Evolutionary conservation across 1,284 basidiomycete genomes (phyloP).

Genomic region (Prillingera fragicola): DNA sequence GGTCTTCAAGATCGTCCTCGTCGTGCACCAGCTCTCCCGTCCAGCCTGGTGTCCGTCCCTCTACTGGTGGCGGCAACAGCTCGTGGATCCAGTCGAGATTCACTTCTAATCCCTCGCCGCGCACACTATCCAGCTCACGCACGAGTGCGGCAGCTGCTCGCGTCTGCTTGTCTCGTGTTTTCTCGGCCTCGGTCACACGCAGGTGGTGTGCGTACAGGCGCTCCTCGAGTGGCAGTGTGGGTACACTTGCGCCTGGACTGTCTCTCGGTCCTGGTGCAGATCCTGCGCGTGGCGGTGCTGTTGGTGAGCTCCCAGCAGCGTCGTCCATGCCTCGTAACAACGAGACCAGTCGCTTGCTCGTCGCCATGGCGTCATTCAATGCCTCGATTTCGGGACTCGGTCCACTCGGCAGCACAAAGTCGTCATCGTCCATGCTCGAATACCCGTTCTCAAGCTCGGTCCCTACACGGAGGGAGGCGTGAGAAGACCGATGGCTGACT

Average conservation of each 20-base stretch:
- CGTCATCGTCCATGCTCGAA: no score
- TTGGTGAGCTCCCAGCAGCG: background rate
- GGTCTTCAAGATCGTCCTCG: background rate
- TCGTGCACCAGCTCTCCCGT: background rate
- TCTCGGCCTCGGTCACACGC: conserved; percentile 11
- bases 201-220: conserved; percentile 4
- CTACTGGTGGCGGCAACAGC: background rate
- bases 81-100: background rate
- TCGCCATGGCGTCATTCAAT: no score
- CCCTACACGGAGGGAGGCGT: no score
- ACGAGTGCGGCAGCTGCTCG: conserved; percentile 9
- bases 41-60: conserved; percentile 1
- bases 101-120: background rate
- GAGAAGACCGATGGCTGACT: no score
- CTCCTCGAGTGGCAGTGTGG: conserved; percentile 2
- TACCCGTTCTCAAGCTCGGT: no score
- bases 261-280: no score
- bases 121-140: conserved; percentile 7
- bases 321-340: background rate
- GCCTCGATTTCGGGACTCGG: background rate
- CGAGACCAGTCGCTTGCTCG: no score
- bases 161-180: conserved; percentile 12
- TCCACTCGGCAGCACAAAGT: background rate
- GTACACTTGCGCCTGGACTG: background rate
- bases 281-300: no score